Conservation (phyloP, 1,284 basidiomycete species). For the Rhodotorula sp. region DNA sequence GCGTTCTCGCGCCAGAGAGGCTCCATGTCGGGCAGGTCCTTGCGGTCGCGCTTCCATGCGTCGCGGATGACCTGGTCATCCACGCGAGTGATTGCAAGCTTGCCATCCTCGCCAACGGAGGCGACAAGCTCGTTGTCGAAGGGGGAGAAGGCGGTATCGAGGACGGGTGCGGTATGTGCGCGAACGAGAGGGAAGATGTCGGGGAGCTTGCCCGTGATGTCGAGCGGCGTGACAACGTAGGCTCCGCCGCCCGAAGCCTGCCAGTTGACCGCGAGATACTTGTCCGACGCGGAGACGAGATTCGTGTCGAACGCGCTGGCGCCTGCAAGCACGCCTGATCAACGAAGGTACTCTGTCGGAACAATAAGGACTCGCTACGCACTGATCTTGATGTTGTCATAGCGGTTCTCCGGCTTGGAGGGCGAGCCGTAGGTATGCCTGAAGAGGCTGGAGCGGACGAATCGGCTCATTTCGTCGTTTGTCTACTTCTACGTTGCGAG, state of each 20-base stretch:
- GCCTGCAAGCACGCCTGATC: slow-evolving; percentile 14
- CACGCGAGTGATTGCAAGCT: slow-evolving; percentile 85
- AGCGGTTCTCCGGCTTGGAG: slow-evolving; percentile 50
- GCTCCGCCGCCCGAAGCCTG: slow-evolving; percentile 81
- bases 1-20: slow-evolving; percentile 58
- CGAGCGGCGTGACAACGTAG: slow-evolving; percentile 81
- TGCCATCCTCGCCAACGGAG: slow-evolving; percentile 89
- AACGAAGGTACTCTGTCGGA: neutral
- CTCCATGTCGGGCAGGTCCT: slow-evolving; percentile 77
- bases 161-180: slow-evolving; percentile 59
- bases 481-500: too few species aligned
- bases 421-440: slow-evolving; percentile 15
- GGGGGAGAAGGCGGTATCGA: slow-evolving; percentile 96
- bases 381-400: slow-evolving; percentile 77
- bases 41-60: slow-evolving; percentile 75
- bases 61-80: slow-evolving; percentile 68
- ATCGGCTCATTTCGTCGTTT: slow-evolving; percentile 5
- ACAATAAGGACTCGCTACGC: neutral
- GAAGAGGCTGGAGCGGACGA: slow-evolving; percentile 17
- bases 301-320: slow-evolving; percentile 93
- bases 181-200: slow-evolving; percentile 90
- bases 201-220: slow-evolving; percentile 60
- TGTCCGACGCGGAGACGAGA: slow-evolving; percentile 71
- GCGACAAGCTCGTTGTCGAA: slow-evolving; percentile 88
- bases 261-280: slow-evolving; percentile 88